Percentiles rank a stretch among this genome's conserved stretches.
phyloP scores from a whole-genome alignment of 1,284 basidiomycete species.

The Boletus sp. region DNA sequence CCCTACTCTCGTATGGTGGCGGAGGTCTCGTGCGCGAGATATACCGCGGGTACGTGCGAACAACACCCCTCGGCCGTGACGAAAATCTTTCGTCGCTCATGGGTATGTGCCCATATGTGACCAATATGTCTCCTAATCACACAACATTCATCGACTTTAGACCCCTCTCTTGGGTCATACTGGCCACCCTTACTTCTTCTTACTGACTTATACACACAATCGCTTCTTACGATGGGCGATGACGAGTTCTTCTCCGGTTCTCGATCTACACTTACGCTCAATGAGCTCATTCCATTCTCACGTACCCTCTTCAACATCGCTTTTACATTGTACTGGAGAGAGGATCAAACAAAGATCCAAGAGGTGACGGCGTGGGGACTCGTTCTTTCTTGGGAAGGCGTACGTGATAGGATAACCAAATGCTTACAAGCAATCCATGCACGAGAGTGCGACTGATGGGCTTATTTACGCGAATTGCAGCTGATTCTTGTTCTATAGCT shows the following conservation, averaged over 20 bases:
- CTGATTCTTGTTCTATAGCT: conserved; percentile 46
- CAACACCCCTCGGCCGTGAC: conserved; percentile 52
- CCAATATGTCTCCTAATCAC: conserved; percentile 6
- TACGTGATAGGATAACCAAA: conserved; percentile 65
- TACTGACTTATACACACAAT: conserved; percentile 80
- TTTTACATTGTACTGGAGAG: conserved; percentile 78
- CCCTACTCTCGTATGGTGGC: conserved; percentile 46
- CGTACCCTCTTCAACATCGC: conserved; percentile 73
- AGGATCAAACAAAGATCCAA: conserved; percentile 45
- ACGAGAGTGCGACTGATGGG: conserved; percentile 65
- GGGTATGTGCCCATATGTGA: conserved; percentile 31
- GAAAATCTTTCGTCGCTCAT: conserved; percentile 40
- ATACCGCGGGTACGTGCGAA: conserved; percentile 66
- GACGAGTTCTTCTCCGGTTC: conserved; percentile 82
- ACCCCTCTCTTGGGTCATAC: conserved; percentile 41
- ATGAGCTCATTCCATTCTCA: conserved; percentile 75
- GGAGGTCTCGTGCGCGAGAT: conserved; percentile 70
- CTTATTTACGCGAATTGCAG: not conserved
- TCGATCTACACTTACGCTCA: conserved; percentile 54
- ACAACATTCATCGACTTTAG: conserved; percentile 29
- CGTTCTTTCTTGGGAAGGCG: conserved; percentile 33
- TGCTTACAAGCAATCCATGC: conserved; percentile 80
- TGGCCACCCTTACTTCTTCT: conserved; percentile 79
- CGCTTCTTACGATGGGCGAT: conserved; percentile 89
- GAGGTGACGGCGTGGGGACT: conserved; percentile 43